phyloP scores from a whole-genome alignment of 2,329 filamentous ascomycete species.

The Laburnicola sp. region DNA sequence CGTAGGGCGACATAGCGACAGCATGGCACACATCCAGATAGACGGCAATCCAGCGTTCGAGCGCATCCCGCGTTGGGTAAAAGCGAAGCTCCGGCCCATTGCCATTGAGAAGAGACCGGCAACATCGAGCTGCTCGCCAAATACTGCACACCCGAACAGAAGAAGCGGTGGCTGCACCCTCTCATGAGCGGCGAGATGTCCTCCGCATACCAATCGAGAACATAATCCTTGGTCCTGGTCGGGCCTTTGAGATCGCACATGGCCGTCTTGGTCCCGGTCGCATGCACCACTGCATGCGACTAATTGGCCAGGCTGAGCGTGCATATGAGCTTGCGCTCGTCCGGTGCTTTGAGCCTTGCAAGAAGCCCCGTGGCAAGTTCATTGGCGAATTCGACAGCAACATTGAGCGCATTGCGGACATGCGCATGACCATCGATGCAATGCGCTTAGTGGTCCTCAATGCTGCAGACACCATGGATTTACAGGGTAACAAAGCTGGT shows the following conservation, averaged over 20 bases:
- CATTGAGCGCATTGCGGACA: constrained; percentile 48
- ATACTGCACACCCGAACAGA: constrained; percentile 55
- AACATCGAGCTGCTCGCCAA: constrained; percentile 59
- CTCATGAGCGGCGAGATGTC: constrained; percentile 54
- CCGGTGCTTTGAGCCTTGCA: constrained; percentile 43
- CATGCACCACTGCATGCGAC: constrained; percentile 50
- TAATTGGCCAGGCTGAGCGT: constrained; percentile 50
- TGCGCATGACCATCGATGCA: constrained; percentile 48
- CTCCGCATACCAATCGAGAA: constrained; percentile 51
- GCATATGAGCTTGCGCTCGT: constrained; percentile 48
- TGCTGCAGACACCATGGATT: constrained; percentile 49
- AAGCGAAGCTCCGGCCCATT: constrained; percentile 54
- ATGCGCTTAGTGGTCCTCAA: constrained; percentile 49
- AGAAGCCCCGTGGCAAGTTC: constrained; percentile 47
- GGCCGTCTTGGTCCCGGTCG: constrained; percentile 48
- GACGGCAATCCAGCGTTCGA: constrained; percentile 44
- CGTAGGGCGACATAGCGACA: constrained; percentile 1
- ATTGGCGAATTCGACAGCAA: constrained; percentile 49
- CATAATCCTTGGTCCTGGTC: constrained; percentile 48
- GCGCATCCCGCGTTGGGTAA: constrained; percentile 51
- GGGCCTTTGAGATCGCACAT: constrained; percentile 50
- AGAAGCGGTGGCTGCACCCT: constrained; percentile 55
- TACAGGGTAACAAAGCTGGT: constrained; percentile 47
- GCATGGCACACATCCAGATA: constrained; percentile 24
- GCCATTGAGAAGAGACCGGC: constrained; percentile 52